Evolutionary conservation across 2,329 filamentous ascomycete species (phyloP).

Genomic region (Trichoderma arundinaceum): DNA sequence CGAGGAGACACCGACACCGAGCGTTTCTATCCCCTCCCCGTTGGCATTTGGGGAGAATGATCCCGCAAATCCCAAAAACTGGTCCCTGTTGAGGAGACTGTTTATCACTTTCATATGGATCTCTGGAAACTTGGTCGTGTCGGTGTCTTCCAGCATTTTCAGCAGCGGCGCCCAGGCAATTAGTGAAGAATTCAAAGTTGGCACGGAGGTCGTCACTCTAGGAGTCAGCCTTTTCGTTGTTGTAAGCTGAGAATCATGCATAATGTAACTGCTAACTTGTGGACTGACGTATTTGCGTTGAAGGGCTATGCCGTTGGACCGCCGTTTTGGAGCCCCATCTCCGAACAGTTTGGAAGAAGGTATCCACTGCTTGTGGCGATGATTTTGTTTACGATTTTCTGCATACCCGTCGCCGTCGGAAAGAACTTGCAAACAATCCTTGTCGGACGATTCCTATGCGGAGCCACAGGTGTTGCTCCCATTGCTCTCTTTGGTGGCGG

Average conservation of each 20-base stretch:
- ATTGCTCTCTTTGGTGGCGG: constrained; percentile 28
- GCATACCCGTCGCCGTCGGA: constrained; percentile 27
- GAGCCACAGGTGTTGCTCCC: constrained; percentile 16
- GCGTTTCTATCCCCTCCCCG: not conserved
- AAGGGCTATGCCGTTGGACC: constrained; percentile 52
- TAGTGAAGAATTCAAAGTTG: constrained; percentile 22
- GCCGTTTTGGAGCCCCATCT: constrained; percentile 61
- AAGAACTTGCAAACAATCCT: constrained; percentile 25
- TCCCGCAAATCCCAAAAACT: constrained; percentile 23
- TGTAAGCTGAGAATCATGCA: not conserved
- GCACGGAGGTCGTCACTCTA: constrained; percentile 25
- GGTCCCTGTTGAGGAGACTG: not conserved
- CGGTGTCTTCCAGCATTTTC: constrained; percentile 26
- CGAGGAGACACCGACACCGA: not conserved
- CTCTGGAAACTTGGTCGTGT: constrained; percentile 16
- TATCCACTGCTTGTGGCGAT: constrained; percentile 26
- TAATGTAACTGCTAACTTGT: too few species aligned
- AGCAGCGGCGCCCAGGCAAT: constrained; percentile 29
- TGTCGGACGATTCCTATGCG: constrained; percentile 23
- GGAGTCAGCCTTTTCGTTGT: constrained; percentile 27
- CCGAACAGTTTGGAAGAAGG: constrained; percentile 67
- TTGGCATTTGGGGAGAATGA: not conserved
- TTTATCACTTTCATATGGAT: constrained; percentile 31
- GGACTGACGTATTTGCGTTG: not conserved
- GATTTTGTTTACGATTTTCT: constrained; percentile 24